These are phyloP conservation scores for Xerocomus potaroensis DNA, from an alignment of 768 basidiomycete genomes.

Conservation along the genomic window DNA sequence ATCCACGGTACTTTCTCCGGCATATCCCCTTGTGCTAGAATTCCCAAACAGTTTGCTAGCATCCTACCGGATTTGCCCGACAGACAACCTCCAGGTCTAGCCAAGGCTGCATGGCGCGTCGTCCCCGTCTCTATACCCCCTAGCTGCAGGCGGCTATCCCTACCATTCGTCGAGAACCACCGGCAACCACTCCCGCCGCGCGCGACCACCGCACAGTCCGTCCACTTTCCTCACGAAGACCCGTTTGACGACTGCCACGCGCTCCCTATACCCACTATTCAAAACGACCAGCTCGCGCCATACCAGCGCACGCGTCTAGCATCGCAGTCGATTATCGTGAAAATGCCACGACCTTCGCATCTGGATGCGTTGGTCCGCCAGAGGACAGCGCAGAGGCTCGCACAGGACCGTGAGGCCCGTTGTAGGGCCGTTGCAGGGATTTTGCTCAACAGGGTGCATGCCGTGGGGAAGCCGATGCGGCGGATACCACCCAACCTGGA, in stretches of 20 bases:
- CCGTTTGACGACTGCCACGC: constrained; percentile 27
- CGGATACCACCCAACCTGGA: constrained; percentile 31
- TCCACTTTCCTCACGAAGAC: constrained; percentile 21
- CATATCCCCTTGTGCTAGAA: constrained; percentile 22
- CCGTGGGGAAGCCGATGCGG: constrained; percentile 51
- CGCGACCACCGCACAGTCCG: constrained; percentile 12
- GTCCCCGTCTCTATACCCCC: constrained; percentile 16
- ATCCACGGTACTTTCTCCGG: constrained; percentile 32
- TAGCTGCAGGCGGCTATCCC: constrained; percentile 28
- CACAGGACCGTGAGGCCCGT: constrained; percentile 37
- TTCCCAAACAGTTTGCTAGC: constrained; percentile 21
- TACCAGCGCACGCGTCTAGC: constrained; percentile 29
- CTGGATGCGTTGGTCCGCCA: constrained; percentile 28
- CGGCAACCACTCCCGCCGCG: constrained; percentile 13
- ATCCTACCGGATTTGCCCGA: constrained; percentile 22
- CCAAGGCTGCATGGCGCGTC: constrained; percentile 26
- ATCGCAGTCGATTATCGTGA: constrained; percentile 24
- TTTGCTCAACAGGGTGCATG: constrained; percentile 49
- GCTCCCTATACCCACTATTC: constrained; percentile 7
- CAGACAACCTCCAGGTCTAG: constrained; percentile 19
- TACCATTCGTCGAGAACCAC: constrained; percentile 9
- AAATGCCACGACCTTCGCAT: constrained; percentile 20
- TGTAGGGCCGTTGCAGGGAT: constrained; percentile 56
- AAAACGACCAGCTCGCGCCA: constrained; percentile 8
- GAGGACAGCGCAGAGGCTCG: constrained; percentile 29